Evolutionary conservation across 805 yeast species (phyloP).

Genomic region (Ogataea wickerhamii): DNA sequence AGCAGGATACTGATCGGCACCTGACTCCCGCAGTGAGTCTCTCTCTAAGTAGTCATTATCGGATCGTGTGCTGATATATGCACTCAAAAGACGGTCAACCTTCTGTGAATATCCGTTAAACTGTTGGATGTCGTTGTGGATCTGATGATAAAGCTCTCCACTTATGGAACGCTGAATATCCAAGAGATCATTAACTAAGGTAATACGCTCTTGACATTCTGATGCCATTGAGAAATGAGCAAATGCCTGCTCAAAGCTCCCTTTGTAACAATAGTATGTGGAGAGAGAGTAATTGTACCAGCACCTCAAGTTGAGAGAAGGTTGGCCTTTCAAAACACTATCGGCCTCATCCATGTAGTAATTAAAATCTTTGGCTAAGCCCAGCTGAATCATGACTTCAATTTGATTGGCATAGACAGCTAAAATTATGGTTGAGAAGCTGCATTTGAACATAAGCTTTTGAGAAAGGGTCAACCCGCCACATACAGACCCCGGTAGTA

Average conservation of each 20-base stretch:
- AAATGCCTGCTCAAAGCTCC: slow-evolving; percentile 2
- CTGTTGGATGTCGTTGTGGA: slow-evolving; percentile 11
- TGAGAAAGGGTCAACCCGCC: slow-evolving; percentile 21
- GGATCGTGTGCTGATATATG: no score
- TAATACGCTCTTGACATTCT: neutral
- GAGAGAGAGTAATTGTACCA: slow-evolving; percentile 20
- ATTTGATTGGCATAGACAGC: slow-evolving; percentile 40
- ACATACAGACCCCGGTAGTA: slow-evolving; percentile 13
- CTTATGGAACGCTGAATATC: slow-evolving; percentile 15
- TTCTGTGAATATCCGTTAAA: slow-evolving; percentile 7
- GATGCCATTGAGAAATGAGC: neutral
- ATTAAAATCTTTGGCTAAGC: slow-evolving; percentile 56
- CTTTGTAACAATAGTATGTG: slow-evolving; percentile 20
- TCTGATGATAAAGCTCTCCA: slow-evolving; percentile 19
- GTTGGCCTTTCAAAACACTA: slow-evolving; percentile 32
- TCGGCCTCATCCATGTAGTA: slow-evolving; percentile 51
- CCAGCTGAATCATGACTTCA: slow-evolving; percentile 42
- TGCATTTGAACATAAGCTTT: slow-evolving; percentile 31
- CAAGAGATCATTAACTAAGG: slow-evolving; percentile 3
- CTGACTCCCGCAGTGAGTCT: no score
- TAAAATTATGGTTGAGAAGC: slow-evolving; percentile 32
- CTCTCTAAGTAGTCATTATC: no score
- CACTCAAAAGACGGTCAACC: slow-evolving; percentile 6
- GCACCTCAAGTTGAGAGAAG: slow-evolving; percentile 27
- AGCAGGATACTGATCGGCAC: no score